Evolutionary conservation across 805 yeast species (phyloP).

Genomic region (Ogataea naganishii): DNA sequence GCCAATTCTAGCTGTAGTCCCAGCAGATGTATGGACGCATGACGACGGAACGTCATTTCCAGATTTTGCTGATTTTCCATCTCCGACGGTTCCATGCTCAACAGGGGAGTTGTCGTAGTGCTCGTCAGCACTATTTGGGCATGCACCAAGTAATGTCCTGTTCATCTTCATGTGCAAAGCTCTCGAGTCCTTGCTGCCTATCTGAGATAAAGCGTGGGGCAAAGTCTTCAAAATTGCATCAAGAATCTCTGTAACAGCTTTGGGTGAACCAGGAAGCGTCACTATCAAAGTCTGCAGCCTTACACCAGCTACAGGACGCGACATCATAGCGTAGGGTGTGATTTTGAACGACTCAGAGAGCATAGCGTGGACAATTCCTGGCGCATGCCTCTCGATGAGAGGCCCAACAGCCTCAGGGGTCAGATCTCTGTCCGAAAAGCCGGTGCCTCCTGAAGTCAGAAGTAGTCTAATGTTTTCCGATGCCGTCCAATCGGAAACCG

Average conservation of each 20-base stretch:
- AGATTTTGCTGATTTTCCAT: too few relatives aligned
- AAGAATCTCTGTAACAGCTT: conserved; percentile 37
- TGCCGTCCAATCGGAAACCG: conserved; percentile 18
- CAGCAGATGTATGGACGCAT: too few relatives aligned
- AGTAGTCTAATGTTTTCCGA: conserved; percentile 20
- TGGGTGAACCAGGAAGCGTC: conserved; percentile 46
- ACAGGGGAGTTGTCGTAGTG: conserved; percentile 1
- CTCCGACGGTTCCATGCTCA: too few relatives aligned
- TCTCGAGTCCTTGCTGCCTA: conserved; percentile 27
- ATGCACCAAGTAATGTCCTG: conserved; percentile 16
- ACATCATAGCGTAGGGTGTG: conserved; percentile 40
- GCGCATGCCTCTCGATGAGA: conserved; percentile 33
- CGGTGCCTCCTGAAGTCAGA: conserved; percentile 48
- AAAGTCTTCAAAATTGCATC: conserved; percentile 27
- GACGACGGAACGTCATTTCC: too few relatives aligned
- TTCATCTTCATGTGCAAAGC: conserved; percentile 26
- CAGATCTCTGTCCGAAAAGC: conserved; percentile 34
- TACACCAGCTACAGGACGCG: conserved; percentile 44
- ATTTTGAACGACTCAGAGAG: conserved; percentile 29
- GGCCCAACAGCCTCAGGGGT: conserved; percentile 44
- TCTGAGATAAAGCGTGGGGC: conserved; percentile 35
- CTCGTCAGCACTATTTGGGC: conserved; percentile 11
- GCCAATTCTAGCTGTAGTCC: conserved; percentile 7
- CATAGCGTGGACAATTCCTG: conserved; percentile 43
- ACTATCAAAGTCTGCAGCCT: conserved; percentile 27